Evolutionary conservation across 2,329 filamentous ascomycete species (phyloP), one percentile per base, ranked within the genome.

Genomic region (Sporothrix inflata): DNA sequence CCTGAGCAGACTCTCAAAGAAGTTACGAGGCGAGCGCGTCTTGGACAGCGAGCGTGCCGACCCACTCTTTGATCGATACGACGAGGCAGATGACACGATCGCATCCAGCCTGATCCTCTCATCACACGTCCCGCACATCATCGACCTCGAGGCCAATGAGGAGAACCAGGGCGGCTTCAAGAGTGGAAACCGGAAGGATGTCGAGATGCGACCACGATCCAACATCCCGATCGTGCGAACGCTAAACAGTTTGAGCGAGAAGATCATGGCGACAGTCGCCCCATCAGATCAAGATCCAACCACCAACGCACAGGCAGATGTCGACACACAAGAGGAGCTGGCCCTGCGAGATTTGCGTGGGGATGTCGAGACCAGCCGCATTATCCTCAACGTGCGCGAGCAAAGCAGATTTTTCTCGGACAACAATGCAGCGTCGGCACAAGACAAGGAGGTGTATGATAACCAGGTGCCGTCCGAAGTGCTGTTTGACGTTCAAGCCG

Each of bases 131-230:
- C 94, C 96, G 0, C 90, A 94, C 77, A 94, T 97, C 75, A 94
- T 99, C 76, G 92, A 99, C 79, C 82, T 99, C 34, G 93, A 95
- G 79, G 96, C 92, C 40, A 99, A 99, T 78, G 96, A 98, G 82
- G 93, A 96, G 80, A 95, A 99, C 78, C 91, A 97, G 80, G 97
- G 94, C 76, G 93, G 94, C 70, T 89, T 91, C 78, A 91, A 87
- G 77, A 83, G 87, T 74, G 96, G 96, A 67, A 98, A 99, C 80
- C 87, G 91, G 69, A 94, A 95, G 71, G 94, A 98, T 79, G 83
- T 92, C 47, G 96, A 97, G 75, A 98, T 98, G 94, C 88, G 93
- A 45, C 94, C 94, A 1, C 86, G 90, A 12, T 84, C 88, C 61
- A 95, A 96, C 78, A 91, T 96, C 1, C 94, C 94, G 12, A 97